Percentiles rank a stretch among this genome's conserved stretches.
Conservation (phyloP, 2,329 filamentous ascomycete genomes). For the Fusarium pininemorale region DNA sequence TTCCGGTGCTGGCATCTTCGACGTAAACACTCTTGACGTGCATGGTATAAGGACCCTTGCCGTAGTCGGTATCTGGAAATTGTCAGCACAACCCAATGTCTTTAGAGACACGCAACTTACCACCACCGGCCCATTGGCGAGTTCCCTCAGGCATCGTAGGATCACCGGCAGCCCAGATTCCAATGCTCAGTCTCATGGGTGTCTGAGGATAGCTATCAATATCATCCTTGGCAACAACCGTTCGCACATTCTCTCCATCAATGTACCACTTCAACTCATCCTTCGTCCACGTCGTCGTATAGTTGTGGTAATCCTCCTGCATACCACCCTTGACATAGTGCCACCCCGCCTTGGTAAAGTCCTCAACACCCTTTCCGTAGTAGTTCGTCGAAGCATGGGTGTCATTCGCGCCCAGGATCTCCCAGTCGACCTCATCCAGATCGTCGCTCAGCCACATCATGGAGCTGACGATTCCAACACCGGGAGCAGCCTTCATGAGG, state of each 20-base stretch:
- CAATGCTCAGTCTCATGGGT: constrained; percentile 74
- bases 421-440: constrained; percentile 89
- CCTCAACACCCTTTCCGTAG: constrained; percentile 77
- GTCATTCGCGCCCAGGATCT: constrained; percentile 76
- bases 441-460: constrained; percentile 87
- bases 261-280: constrained; percentile 74
- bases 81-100: background rate
- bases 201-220: constrained; percentile 78
- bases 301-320: constrained; percentile 75
- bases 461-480: constrained; percentile 80
- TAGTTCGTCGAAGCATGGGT: constrained; percentile 76
- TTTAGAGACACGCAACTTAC: background rate
- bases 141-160: constrained; percentile 63
- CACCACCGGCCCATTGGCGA: constrained; percentile 75
- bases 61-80: constrained; percentile 65
- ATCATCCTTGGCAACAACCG: constrained; percentile 67
- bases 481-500: constrained; percentile 77
- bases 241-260: constrained; percentile 72
- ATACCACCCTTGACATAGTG: constrained; percentile 63
- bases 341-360: constrained; percentile 70
- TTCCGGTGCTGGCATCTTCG: constrained; percentile 68
- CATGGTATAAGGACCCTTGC: constrained; percentile 76
- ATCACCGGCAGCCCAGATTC: constrained; percentile 73
- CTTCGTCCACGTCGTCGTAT: constrained; percentile 77
- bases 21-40: constrained; percentile 68